These are phyloP conservation scores for Penicillium nordicum DNA, from an alignment of 2,329 filamentous ascomycete species.

Conservation along the genomic window DNA sequence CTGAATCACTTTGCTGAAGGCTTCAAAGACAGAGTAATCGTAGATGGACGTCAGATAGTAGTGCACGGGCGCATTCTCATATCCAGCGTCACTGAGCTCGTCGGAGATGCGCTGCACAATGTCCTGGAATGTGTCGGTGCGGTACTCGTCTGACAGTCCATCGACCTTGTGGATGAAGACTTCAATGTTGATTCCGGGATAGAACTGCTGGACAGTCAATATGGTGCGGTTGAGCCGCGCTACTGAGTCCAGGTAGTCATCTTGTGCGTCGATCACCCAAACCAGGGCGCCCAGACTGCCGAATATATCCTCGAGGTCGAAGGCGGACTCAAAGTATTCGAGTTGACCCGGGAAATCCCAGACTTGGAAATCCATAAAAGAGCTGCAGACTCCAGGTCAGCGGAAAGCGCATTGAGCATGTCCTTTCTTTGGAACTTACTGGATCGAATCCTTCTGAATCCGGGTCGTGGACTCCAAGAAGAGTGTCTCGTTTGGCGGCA, in stretches of 20 bases:
- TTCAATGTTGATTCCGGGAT: conserved; percentile 92
- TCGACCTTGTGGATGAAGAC: conserved; percentile 99
- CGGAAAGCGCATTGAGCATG: background rate
- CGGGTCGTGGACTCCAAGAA: conserved; percentile 93
- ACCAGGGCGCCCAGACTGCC: conserved; percentile 90
- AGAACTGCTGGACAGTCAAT: conserved; percentile 79
- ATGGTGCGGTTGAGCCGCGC: conserved; percentile 84
- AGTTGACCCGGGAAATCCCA: conserved; percentile 97
- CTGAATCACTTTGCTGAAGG: conserved; percentile 97
- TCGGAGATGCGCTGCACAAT: conserved; percentile 96
- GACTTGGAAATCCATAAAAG: conserved; percentile 98
- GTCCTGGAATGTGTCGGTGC: conserved; percentile 91
- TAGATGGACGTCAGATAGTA: conserved; percentile 98
- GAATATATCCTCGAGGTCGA: conserved; percentile 91
- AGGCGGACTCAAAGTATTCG: conserved; percentile 83
- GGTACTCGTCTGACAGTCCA: conserved; percentile 94
- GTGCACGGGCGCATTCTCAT: conserved; percentile 88
- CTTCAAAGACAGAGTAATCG: conserved; percentile 97
- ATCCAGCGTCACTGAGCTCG: conserved; percentile 86
- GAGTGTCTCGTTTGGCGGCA: conserved; percentile 90
- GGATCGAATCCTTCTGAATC: conserved; percentile 92
- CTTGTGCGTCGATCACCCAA: conserved; percentile 98
- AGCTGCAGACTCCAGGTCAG: conserved; percentile 52
- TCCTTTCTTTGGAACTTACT: conserved; percentile 58
- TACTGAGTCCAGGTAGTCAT: conserved; percentile 93